phyloP scores from a whole-genome alignment of 23 red algal species.

The Gracilaria gracilis region DNA sequence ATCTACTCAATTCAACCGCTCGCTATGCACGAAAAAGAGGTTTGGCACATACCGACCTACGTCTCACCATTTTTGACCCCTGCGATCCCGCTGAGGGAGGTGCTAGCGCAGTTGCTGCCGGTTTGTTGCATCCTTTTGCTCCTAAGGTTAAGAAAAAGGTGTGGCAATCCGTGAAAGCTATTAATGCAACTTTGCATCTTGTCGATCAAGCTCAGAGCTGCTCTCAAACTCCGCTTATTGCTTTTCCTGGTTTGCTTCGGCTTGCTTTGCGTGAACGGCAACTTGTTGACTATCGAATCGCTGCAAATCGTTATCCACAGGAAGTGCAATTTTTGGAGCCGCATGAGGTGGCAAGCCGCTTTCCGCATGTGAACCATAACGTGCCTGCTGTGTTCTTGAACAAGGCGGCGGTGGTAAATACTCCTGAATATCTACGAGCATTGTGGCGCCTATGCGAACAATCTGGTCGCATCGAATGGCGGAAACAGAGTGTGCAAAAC shows the following conservation, averaged over 20 bases:
- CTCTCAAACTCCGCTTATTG: neutral
- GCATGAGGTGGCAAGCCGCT: conserved; percentile 25
- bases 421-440: conserved; percentile 35
- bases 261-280: conserved; percentile 52
- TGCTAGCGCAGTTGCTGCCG: conserved; percentile 73
- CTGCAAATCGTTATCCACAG: conserved; percentile 48
- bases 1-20: conserved; percentile 61
- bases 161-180: conserved; percentile 46
- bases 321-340: conserved; percentile 59
- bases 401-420: conserved; percentile 61
- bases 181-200: conserved; percentile 49
- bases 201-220: conserved; percentile 36
- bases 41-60: conserved; percentile 5
- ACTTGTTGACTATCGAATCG: conserved; percentile 41
- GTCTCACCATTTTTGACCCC: conserved; percentile 64
- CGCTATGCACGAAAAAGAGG: conserved; percentile 43
- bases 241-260: conserved; percentile 43
- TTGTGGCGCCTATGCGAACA: conserved; percentile 52
- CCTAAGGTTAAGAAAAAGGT: conserved; percentile 62
- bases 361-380: conserved; percentile 13
- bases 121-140: conserved; percentile 74
- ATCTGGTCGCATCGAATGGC: conserved; percentile 60
- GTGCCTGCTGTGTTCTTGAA: conserved; percentile 47
- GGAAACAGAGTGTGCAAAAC: neutral
- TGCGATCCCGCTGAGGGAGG: conserved; percentile 41